phyloP scores from a whole-genome alignment of 192 early-diverging fungal genomes.

The Coemansia pectinata region DNA sequence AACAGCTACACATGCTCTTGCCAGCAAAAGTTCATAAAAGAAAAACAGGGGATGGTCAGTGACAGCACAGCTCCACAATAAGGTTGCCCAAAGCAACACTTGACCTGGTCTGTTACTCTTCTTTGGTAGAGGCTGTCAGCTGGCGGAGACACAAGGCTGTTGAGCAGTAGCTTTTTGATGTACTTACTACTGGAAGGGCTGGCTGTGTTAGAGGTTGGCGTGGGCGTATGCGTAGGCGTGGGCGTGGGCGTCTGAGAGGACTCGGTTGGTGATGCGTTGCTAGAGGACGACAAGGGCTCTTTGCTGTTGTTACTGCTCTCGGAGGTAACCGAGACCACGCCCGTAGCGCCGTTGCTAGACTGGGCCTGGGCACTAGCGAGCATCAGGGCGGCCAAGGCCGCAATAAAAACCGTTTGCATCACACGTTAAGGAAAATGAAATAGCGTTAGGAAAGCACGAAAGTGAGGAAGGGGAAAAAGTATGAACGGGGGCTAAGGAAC shows the following conservation, averaged over 20 bases:
- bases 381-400: not conserved
- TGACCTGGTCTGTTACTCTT: not conserved
- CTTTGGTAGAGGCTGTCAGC: not conserved
- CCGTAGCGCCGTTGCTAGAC: not conserved
- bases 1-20: not conserved
- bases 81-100: not conserved
- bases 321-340: not conserved
- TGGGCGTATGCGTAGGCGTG: not conserved
- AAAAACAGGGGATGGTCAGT: not conserved
- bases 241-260: not conserved
- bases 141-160: not conserved
- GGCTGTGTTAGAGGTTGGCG: not conserved
- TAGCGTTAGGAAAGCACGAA: not conserved
- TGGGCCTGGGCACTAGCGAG: constrained; percentile 1
- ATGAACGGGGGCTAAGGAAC: not conserved
- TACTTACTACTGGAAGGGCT: not conserved
- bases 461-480: not conserved
- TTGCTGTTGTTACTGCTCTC: not conserved
- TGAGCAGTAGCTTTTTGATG: not conserved
- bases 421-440: not conserved
- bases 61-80: not conserved
- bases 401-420: not conserved
- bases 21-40: not conserved
- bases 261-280: not conserved
- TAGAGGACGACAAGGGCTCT: not conserved